A percentile compares a stretch with the other conserved stretches of the same genome.
Conservation (phyloP, 2,329 filamentous ascomycete genomes). For the Nannizzia gypsea region DNA sequence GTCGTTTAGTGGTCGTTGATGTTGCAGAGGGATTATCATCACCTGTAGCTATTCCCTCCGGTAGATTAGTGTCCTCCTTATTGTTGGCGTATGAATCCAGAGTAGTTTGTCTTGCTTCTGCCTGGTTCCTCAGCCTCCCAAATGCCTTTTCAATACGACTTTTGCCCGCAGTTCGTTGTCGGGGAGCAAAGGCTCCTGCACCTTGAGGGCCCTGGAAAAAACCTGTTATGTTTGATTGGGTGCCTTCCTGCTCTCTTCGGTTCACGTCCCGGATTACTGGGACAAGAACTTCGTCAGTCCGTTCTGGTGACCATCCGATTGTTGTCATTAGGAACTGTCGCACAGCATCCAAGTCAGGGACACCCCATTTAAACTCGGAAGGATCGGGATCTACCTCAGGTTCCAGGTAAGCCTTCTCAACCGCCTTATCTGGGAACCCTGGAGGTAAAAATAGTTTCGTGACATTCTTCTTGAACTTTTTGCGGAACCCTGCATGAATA, state of each 20-base stretch:
- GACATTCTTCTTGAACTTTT: slow-evolving; percentile 74
- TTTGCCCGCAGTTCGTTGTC: slow-evolving; percentile 48
- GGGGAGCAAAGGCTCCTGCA: slow-evolving; percentile 57
- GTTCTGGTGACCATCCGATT: slow-evolving; percentile 82
- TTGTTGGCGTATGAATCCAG: neutral
- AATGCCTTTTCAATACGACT: slow-evolving; percentile 70
- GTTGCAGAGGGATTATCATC: neutral
- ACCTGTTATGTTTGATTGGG: slow-evolving; percentile 89
- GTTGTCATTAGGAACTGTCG: slow-evolving; percentile 78
- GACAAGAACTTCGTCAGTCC: slow-evolving; percentile 89
- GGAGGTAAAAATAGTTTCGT: slow-evolving; percentile 78
- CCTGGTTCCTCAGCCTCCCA: slow-evolving; percentile 50
- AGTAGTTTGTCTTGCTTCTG: slow-evolving; percentile 21
- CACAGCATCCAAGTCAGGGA: slow-evolving; percentile 80
- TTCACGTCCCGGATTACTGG: slow-evolving; percentile 97
- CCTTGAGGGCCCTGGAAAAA: slow-evolving; percentile 61
- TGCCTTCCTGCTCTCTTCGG: slow-evolving; percentile 71
- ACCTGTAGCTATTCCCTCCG: neutral
- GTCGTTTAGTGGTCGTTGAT: neutral
- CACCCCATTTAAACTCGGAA: slow-evolving; percentile 84
- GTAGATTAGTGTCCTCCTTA: neutral
- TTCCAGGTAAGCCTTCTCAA: slow-evolving; percentile 70
- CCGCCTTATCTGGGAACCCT: slow-evolving; percentile 64
- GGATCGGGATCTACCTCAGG: slow-evolving; percentile 74
- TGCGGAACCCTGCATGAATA: slow-evolving; percentile 55